phyloP scores from a whole-genome alignment of 2,329 filamentous ascomycete genomes.

The Hirsutella thompsonii region DNA sequence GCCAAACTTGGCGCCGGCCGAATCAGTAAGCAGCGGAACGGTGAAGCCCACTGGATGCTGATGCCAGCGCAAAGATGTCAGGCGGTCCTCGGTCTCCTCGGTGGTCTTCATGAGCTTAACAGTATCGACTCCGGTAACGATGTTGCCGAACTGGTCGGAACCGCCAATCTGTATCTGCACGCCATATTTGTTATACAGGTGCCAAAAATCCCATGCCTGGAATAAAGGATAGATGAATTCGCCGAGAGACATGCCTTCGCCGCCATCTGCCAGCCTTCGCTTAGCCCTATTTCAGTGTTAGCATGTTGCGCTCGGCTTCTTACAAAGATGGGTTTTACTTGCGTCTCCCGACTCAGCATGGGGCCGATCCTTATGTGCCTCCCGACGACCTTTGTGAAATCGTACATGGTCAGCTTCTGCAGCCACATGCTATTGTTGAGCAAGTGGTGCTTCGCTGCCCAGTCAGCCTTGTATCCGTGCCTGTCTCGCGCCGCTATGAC shows the following conservation, averaged over 20 bases:
- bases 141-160: constrained; percentile 94
- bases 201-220: constrained; percentile 96
- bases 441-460: constrained; percentile 54
- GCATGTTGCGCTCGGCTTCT: neutral
- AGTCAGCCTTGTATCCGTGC: constrained; percentile 50
- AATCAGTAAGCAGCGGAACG: constrained; percentile 76
- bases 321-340: constrained; percentile 23
- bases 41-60: constrained; percentile 72
- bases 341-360: constrained; percentile 83
- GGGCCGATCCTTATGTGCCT: constrained; percentile 64
- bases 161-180: constrained; percentile 86
- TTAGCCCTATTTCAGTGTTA: constrained; percentile 43
- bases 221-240: constrained; percentile 90
- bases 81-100: constrained; percentile 31
- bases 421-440: constrained; percentile 82
- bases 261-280: constrained; percentile 59
- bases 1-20: constrained; percentile 80
- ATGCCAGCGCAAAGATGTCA: constrained; percentile 26
- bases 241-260: constrained; percentile 85
- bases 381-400: constrained; percentile 65
- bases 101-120: constrained; percentile 60
- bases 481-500: constrained; percentile 53
- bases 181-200: constrained; percentile 54
- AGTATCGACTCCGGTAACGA: constrained; percentile 76
- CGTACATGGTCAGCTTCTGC: constrained; percentile 55